Evolutionary conservation across 352 stramenopile species (phyloP).

Genomic region (Phytophthora cryptogea): DNA sequence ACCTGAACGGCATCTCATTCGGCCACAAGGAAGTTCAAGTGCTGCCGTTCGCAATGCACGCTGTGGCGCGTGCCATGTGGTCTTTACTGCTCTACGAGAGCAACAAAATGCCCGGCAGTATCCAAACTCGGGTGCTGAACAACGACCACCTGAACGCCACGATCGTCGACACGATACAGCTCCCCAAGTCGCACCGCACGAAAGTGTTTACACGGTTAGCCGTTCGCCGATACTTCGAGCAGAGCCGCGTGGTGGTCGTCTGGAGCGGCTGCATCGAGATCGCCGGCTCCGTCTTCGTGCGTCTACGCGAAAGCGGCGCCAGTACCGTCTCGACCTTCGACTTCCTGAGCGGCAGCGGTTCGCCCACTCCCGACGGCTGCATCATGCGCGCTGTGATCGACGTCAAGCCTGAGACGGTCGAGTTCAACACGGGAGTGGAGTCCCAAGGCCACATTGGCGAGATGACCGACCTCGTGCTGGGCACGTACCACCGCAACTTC

Average conservation of each 20-base stretch:
- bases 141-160: conserved; percentile 40
- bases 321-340: conserved; percentile 20
- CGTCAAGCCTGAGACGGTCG: conserved; percentile 28
- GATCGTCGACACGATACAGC: conserved; percentile 35
- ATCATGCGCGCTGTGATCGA: conserved; percentile 20
- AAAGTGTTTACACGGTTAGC: conserved; percentile 30
- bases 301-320: conserved; percentile 41
- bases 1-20: conserved; percentile 28
- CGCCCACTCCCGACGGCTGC: conserved; percentile 12
- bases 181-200: conserved; percentile 30
- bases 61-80: conserved; percentile 33
- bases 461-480: conserved; percentile 54
- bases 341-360: conserved; percentile 7
- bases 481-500: conserved; percentile 50
- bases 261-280: conserved; percentile 45
- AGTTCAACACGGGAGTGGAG: conserved; percentile 16
- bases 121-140: conserved; percentile 23
- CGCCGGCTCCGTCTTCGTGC: conserved; percentile 40
- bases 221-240: conserved; percentile 33
- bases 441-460: conserved; percentile 32
- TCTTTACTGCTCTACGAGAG: conserved; percentile 23
- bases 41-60: conserved; percentile 33
- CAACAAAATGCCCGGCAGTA: conserved; percentile 6
- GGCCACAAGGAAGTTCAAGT: conserved; percentile 29
- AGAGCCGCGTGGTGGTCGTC: conserved; percentile 28